Conservation (phyloP, 345 rosid genomes). For the Eutrema yunnanense region DNA sequence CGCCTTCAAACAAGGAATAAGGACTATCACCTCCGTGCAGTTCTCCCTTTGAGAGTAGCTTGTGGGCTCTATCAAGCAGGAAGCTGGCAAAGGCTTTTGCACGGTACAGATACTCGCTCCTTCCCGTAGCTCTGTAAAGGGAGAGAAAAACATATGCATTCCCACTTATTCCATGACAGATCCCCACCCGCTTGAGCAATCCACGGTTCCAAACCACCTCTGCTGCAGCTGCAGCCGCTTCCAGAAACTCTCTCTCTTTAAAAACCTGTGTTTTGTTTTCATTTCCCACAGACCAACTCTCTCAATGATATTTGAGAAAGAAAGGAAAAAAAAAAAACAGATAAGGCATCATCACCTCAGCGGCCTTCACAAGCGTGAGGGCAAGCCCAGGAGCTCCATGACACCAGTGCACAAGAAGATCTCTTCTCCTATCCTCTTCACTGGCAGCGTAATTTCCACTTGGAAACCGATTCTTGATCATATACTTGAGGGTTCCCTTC, state of each 20-base stretch:
- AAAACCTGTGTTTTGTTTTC: slow-evolving; percentile 39
- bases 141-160: slow-evolving; percentile 55
- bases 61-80: slow-evolving; percentile 50
- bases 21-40: slow-evolving; percentile 66
- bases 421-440: slow-evolving; percentile 38
- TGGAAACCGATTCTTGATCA: slow-evolving; percentile 47
- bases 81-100: slow-evolving; percentile 70
- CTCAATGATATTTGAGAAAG: background rate
- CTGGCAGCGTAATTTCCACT: slow-evolving; percentile 60
- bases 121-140: slow-evolving; percentile 50
- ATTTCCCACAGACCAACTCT: background rate
- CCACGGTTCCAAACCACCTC: slow-evolving; percentile 68
- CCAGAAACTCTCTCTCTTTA: slow-evolving; percentile 47
- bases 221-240: slow-evolving; percentile 53
- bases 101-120: slow-evolving; percentile 40
- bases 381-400: slow-evolving; percentile 77
- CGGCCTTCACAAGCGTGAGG: slow-evolving; percentile 61
- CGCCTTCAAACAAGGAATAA: slow-evolving; percentile 60
- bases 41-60: slow-evolving; percentile 47
- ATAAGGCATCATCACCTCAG: slow-evolving; percentile 29
- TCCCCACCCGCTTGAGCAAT: slow-evolving; percentile 62
- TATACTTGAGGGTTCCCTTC: slow-evolving; percentile 45
- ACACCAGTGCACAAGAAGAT: slow-evolving; percentile 68
- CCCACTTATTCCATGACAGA: slow-evolving; percentile 75
- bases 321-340: too few relatives aligned